Percentiles rank a stretch among this genome's conserved stretches.
phyloP scores from a whole-genome alignment of 2,329 filamentous ascomycete species.

The Apiospora rasikravindrae region DNA sequence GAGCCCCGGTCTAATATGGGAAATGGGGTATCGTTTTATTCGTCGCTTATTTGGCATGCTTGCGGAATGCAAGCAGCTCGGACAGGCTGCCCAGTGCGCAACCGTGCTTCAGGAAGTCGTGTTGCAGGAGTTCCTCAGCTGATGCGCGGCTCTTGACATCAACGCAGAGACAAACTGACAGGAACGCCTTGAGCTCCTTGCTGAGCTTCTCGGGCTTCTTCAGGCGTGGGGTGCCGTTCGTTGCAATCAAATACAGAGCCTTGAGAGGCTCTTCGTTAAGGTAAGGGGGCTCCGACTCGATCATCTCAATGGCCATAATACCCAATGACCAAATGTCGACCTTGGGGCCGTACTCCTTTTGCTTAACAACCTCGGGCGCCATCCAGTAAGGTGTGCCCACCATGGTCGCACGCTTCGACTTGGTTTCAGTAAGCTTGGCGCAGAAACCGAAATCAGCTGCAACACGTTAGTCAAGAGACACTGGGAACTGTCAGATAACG shows the following conservation, averaged over 20 bases:
- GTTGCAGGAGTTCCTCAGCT: constrained; percentile 84
- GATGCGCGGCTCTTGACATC: constrained; percentile 95
- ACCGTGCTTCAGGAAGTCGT: constrained; percentile 94
- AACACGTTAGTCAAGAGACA: neutral
- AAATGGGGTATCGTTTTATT: constrained; percentile 24
- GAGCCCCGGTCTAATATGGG: constrained; percentile 10
- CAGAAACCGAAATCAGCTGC: constrained; percentile 98
- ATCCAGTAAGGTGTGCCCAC: constrained; percentile 99
- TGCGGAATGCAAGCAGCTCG: constrained; percentile 87
- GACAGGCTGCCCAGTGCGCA: constrained; percentile 83
- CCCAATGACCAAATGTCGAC: constrained; percentile 99
- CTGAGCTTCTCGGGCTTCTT: constrained; percentile 99
- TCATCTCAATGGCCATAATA: constrained; percentile 99
- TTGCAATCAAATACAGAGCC: constrained; percentile 95
- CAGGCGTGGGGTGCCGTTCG: constrained; percentile 92
- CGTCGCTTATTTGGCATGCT: constrained; percentile 63
- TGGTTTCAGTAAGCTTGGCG: constrained; percentile 95
- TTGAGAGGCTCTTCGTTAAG: constrained; percentile 98
- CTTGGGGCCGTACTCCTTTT: constrained; percentile 98
- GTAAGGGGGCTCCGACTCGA: constrained; percentile 97
- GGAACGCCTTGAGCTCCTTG: constrained; percentile 96
- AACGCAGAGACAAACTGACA: constrained; percentile 94
- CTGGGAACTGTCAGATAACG: too few species aligned
- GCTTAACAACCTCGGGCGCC: constrained; percentile 98
- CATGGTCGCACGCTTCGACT: constrained; percentile 98